Evolutionary conservation across 257 asterid species (phyloP), one percentile per base, ranked within the genome.

Genomic region (Parsonsia alboflavescens): DNA sequence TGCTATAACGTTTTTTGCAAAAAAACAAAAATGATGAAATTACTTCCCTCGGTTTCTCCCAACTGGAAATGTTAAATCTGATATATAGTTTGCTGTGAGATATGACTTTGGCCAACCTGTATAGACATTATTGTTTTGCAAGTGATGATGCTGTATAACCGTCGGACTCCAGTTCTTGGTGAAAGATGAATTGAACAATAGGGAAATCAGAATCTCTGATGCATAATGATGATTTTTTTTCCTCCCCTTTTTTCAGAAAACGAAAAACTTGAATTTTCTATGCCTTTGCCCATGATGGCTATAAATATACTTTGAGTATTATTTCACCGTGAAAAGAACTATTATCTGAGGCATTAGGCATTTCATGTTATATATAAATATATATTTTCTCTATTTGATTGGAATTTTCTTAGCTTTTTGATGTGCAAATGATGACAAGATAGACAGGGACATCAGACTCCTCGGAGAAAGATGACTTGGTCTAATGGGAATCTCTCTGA

Each of bases 141-240:
- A 42, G 22, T 68, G 75, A 57, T 66, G 77, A 67, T 15, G 0
- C 50, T 42, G 8, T 44, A 30, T 16, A 46, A 50, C 10, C 68
- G 59, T 57, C 75, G 56, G 5, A 48, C 75, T 50, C 70, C 74
- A 46, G 15, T 16, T 49, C 6, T 61, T 48, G 80, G 80, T 39
- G 76, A 59, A 58, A 21, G 72, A 48, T 36, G 77, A 78, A 21
- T 53, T n/a, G 6, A 7, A 64, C 19, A 3, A 52, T 77, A 28
- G 21, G 77, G 77, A 72, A 77, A 77, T 77, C 81, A 77, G 77
- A 72, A 72, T 77, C 77, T 72, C 81, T 77, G 73, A 77, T 77
- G 81, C 76, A 63, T 61, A 6, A 15, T 12, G 4, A 10, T 7
- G 48, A 11, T 16, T 3, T 44, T 15, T 21, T 6, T 56, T 54